Conservation (phyloP, 768 basidiomycete genomes). For the Pisolithus marmoratus region DNA sequence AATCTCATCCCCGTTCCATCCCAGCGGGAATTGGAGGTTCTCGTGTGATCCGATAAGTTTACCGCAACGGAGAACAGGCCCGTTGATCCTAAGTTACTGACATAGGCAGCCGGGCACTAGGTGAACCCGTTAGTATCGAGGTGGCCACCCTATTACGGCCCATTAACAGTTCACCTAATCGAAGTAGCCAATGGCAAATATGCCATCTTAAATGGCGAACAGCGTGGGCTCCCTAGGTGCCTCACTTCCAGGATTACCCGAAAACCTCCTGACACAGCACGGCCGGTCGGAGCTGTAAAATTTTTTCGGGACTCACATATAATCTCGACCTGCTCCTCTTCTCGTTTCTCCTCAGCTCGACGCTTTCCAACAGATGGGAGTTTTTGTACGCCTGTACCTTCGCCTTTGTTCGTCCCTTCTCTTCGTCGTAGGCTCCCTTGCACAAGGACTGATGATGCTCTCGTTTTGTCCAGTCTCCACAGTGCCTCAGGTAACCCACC, state of each 20-base stretch:
- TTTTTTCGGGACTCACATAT: slow-evolving; percentile 12
- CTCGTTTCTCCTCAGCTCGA: slow-evolving; percentile 10
- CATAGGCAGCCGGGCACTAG: too few species aligned
- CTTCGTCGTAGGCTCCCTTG: not conserved
- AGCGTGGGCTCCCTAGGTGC: too few species aligned
- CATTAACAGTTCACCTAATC: too few species aligned
- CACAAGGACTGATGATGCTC: slow-evolving; percentile 7
- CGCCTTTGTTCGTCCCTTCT: slow-evolving; percentile 19
- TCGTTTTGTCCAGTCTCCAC: slow-evolving; percentile 14
- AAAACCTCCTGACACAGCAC: not conserved
- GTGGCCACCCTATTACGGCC: too few species aligned
- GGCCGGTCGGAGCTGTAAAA: slow-evolving; percentile 22
- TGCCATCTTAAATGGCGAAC: too few species aligned
- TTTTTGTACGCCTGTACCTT: slow-evolving; percentile 24
- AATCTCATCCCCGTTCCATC: too few species aligned
- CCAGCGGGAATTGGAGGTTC: too few species aligned
- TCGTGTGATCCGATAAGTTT: too few species aligned
- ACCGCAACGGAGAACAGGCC: too few species aligned
- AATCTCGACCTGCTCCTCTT: not conserved
- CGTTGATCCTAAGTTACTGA: too few species aligned
- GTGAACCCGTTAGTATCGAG: too few species aligned
- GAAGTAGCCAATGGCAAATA: too few species aligned
- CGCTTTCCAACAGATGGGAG: slow-evolving; percentile 30
- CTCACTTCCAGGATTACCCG: not conserved
- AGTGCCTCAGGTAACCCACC: slow-evolving; percentile 25